These are phyloP conservation scores for Arthrobotrys sinensis DNA, from an alignment of 2,329 filamentous ascomycete genomes.

Conservation along the genomic window DNA sequence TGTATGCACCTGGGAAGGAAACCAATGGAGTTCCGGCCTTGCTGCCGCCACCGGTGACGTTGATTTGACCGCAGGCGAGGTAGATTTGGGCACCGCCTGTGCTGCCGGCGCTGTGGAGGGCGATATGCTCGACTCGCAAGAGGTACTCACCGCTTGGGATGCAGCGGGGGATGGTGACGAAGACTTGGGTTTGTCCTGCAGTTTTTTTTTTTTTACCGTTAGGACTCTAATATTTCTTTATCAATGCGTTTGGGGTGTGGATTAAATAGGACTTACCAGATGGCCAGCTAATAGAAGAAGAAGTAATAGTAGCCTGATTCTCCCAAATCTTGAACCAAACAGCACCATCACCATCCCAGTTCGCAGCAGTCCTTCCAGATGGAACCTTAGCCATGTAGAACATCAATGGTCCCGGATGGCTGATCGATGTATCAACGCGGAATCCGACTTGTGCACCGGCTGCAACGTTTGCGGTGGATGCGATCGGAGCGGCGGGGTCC, in stretches of 20 bases:
- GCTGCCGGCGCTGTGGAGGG: conserved; percentile 68
- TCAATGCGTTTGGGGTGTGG: not conserved
- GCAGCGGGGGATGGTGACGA: conserved; percentile 67
- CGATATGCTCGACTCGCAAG: conserved; percentile 70
- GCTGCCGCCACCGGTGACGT: conserved; percentile 67
- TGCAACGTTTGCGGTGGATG: conserved; percentile 67
- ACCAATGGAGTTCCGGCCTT: conserved; percentile 68
- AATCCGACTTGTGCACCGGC: conserved; percentile 66
- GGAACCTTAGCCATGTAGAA: conserved; percentile 68
- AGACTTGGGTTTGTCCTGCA: conserved; percentile 63
- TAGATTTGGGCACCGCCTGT: conserved; percentile 69
- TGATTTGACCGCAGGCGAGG: conserved; percentile 70
- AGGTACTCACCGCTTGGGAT: conserved; percentile 69
- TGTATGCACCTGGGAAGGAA: conserved; percentile 68
- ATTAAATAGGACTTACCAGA: conserved; percentile 26
- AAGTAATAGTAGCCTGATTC: conserved; percentile 65
- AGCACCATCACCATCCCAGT: conserved; percentile 67
- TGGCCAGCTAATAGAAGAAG: conserved; percentile 62
- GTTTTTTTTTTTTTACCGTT: not conserved
- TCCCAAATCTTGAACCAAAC: conserved; percentile 68
- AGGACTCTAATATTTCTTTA: not conserved
- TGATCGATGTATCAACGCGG: conserved; percentile 63
- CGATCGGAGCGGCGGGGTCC: conserved; percentile 66
- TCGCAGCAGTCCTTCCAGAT: conserved; percentile 63
- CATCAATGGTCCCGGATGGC: conserved; percentile 69